phyloP scores from a whole-genome alignment of 2,329 filamentous ascomycete species.

The Colletotrichum noveboracense region DNA sequence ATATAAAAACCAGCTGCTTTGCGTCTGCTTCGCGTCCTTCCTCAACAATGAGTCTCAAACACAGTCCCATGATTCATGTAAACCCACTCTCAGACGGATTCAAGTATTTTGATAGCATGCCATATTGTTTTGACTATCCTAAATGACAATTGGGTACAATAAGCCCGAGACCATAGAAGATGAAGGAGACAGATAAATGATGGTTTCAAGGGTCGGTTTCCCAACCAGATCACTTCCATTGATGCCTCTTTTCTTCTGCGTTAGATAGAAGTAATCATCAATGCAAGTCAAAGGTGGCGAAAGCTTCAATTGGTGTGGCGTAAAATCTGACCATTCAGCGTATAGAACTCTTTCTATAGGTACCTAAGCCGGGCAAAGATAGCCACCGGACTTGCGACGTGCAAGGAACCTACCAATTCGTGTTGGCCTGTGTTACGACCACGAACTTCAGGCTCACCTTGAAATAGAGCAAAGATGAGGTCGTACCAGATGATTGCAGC shows the following conservation, averaged over 20 bases:
- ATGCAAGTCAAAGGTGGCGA: neutral
- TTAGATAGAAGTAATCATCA: neutral
- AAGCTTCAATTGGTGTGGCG: neutral
- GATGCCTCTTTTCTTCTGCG: neutral
- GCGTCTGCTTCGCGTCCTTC: neutral
- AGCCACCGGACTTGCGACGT: fast-evolving
- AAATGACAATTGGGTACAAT: fast-evolving
- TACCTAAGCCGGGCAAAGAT: neutral
- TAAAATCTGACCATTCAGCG: fast-evolving
- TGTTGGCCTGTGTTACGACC: fast-evolving
- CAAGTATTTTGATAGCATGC: neutral
- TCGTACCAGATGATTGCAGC: neutral
- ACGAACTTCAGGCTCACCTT: fast-evolving
- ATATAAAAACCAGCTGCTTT: neutral
- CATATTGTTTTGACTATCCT: fast-evolving
- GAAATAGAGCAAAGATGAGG: fast-evolving
- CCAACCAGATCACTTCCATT: fast-evolving
- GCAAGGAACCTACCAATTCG: fast-evolving
- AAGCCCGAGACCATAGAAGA: neutral
- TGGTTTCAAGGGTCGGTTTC: neutral
- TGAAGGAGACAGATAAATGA: fast-evolving
- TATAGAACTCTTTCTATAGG: neutral
- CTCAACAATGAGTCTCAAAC: neutral
- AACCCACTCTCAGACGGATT: neutral
- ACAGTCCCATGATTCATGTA: neutral